Evolutionary conservation across 345 rosid genomes (phyloP).

Genomic region (Streptanthus diversifolius): DNA sequence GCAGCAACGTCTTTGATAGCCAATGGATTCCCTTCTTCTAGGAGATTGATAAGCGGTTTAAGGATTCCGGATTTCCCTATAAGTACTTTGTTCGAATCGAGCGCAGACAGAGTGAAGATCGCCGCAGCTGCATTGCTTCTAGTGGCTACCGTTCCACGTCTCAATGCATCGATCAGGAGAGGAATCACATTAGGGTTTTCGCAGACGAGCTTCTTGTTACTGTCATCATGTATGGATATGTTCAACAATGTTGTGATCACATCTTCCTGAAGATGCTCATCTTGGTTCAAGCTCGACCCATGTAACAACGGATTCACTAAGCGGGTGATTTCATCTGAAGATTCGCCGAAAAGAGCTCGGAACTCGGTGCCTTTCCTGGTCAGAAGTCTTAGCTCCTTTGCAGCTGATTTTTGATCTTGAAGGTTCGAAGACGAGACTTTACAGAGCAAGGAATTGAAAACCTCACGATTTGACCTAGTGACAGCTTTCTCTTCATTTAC

Average conservation of each 20-base stretch:
- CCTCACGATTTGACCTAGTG: slow-evolving; percentile 57
- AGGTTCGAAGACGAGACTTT: slow-evolving; percentile 46
- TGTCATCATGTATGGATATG: slow-evolving; percentile 89
- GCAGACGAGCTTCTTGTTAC: slow-evolving; percentile 82
- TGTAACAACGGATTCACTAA: slow-evolving; percentile 62
- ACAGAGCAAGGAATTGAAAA: slow-evolving; percentile 56
- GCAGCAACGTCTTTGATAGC: slow-evolving; percentile 89
- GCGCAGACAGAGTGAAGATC: slow-evolving; percentile 80
- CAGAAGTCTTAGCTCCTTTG: slow-evolving; percentile 66
- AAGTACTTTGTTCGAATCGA: slow-evolving; percentile 74
- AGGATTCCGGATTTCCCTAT: slow-evolving; percentile 76
- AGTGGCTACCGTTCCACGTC: slow-evolving; percentile 59
- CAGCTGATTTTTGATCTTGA: slow-evolving; percentile 71
- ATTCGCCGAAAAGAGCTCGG: slow-evolving; percentile 72
- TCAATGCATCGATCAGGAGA: slow-evolving; percentile 65
- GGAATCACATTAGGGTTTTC: slow-evolving; percentile 78
- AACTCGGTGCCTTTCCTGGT: slow-evolving; percentile 72
- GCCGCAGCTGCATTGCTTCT: slow-evolving; percentile 95
- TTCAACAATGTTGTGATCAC: slow-evolving; percentile 82
- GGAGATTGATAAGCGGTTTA: slow-evolving; percentile 66
- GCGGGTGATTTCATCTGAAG: slow-evolving; percentile 52
- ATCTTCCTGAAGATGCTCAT: slow-evolving; percentile 78
- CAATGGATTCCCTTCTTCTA: slow-evolving; percentile 74
- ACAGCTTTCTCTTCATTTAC: slow-evolving; percentile 46
- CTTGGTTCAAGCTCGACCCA: slow-evolving; percentile 26